Conservation (phyloP, 2,329 filamentous ascomycete genomes). For the Monilinia fructicola region DNA sequence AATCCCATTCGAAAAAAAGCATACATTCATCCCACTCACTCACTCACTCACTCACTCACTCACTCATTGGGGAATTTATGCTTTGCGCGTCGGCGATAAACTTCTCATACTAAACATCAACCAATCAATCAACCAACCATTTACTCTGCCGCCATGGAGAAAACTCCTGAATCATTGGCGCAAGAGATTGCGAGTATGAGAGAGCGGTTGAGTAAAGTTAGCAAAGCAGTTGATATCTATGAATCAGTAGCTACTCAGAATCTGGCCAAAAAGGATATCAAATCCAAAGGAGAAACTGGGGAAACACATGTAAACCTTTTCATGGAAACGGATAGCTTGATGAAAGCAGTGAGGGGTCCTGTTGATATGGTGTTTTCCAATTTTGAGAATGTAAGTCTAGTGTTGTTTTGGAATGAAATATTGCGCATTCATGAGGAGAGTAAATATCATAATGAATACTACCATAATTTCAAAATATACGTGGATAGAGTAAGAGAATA, state of each 20-base stretch:
- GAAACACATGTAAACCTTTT: constrained; percentile 19
- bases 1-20: not conserved
- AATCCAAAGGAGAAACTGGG: constrained; percentile 1
- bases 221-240: constrained; percentile 12
- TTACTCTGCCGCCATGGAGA: constrained; percentile 1
- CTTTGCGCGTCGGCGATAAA: not conserved
- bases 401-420: not conserved
- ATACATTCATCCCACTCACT: not conserved
- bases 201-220: constrained; percentile 16
- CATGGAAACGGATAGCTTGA: constrained; percentile 11
- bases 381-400: constrained; percentile 20
- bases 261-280: not conserved
- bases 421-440: not conserved
- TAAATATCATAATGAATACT: not conserved
- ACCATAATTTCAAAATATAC: not conserved
- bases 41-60: not conserved
- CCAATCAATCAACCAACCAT: not conserved
- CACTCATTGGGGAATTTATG: not conserved
- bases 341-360: constrained; percentile 15
- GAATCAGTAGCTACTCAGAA: constrained; percentile 7
- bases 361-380: constrained; percentile 21
- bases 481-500: not conserved
- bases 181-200: constrained; percentile 19
- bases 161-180: constrained; percentile 9
- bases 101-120: no score